Evolutionary conservation across 257 asterid genomes (phyloP).

Genomic region (Solanum lycopersicoides): DNA sequence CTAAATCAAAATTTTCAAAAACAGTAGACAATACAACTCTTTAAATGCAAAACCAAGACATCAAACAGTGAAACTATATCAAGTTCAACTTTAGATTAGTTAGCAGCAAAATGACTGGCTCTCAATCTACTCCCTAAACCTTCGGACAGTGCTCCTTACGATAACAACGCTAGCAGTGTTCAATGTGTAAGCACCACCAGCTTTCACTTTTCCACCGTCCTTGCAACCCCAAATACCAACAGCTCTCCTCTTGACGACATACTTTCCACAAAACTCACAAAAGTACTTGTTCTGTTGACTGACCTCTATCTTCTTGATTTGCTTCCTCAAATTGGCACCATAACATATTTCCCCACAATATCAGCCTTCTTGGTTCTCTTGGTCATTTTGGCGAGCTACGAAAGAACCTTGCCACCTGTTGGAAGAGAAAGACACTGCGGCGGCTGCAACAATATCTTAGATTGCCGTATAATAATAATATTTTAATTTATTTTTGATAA

Average conservation of each 20-base stretch:
- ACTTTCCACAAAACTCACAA: slow-evolving; percentile 53
- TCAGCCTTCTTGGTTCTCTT: slow-evolving; percentile 63
- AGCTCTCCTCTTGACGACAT: slow-evolving; percentile 52
- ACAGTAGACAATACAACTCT: neutral
- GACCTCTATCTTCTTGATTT: slow-evolving; percentile 57
- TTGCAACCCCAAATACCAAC: slow-evolving; percentile 73
- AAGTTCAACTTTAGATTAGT: neutral
- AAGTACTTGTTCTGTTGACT: slow-evolving; percentile 49
- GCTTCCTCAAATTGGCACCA: slow-evolving; percentile 61
- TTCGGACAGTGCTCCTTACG: slow-evolving; percentile 56
- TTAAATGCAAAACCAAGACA: neutral
- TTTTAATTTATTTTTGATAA: too few species aligned
- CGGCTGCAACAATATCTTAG: neutral
- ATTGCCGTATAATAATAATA: neutral
- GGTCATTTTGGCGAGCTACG: slow-evolving; percentile 8
- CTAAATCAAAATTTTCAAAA: neutral
- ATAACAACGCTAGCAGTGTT: slow-evolving; percentile 68
- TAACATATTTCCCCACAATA: slow-evolving; percentile 50
- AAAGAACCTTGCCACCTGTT: neutral
- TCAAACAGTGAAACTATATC: neutral
- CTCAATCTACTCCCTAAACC: slow-evolving; percentile 75
- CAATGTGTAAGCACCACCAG: slow-evolving; percentile 58
- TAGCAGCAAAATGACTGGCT: slow-evolving; percentile 15
- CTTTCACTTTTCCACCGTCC: slow-evolving; percentile 53
- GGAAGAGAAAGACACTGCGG: neutral